Evolutionary conservation across 331 rosid species (phyloP), one percentile per base, ranked within the genome.

Genomic region (Quercus phellos): DNA sequence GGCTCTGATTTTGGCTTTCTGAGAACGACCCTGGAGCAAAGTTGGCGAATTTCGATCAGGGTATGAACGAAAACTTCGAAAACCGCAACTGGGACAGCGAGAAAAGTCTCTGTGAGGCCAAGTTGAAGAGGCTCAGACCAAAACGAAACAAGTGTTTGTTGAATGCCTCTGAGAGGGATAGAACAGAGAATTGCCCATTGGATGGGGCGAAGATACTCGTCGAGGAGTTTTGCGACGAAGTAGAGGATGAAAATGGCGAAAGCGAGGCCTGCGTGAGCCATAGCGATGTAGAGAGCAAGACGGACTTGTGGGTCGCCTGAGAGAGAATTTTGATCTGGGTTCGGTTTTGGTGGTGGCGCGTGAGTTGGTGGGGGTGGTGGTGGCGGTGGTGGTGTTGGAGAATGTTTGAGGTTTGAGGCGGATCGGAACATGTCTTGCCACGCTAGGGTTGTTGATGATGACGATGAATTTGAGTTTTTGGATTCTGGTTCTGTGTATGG

Each of bases 351-450:
- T 0, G 77, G 53, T 78, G 63, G 85, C 69, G 75, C 71, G 67
- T 79, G 59, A 19, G 83, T 7, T 32, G 55, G 18, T 17, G 68
- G 16, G 0, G 84, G 72, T 81, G 79, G 76, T 71, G 86, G 35
- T 32, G 38, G 34, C 34, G 2, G 83, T 1, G 85, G 80, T 58
- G 84, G 26, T 46, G 92, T 6, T 34, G 71, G 71, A 27, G 80
- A 51, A n/a, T 96, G 89, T 38, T 82, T 79, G 32, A 89, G 86
- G 35, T 30, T 2, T 8, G 99, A 90, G 1, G 97, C 98, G 51
- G 97, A 90, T 87, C 98, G 90, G 87, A 92, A 92, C 99, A 95
- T 95, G 78, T 95, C 99, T 68, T 92, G 90, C 99, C 99, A 95
- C 3, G 98, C 88, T 5, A 94, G 99, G 26, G 51, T 82, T 4